These are phyloP conservation scores for Colletotrichum brevisporum DNA, from an alignment of 2,329 filamentous ascomycete species.

Conservation along the genomic window DNA sequence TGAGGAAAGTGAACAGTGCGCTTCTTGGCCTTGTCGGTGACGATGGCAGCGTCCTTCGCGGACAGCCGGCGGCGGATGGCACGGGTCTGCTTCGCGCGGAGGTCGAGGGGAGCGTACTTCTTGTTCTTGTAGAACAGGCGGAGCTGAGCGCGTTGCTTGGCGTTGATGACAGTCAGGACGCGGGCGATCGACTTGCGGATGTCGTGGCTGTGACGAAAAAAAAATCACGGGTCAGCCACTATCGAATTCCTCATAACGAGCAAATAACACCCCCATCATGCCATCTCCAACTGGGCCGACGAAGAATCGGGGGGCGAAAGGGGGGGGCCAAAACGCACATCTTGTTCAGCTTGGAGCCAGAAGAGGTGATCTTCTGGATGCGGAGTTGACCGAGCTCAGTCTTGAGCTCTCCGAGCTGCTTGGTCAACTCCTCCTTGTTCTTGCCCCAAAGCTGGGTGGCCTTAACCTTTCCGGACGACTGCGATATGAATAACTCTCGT, in stretches of 20 bases:
- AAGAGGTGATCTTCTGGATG: constrained; percentile 98
- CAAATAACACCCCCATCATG: neutral
- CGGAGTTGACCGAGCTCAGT: constrained; percentile 95
- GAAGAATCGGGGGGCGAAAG: neutral
- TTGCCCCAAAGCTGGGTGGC: constrained; percentile 97
- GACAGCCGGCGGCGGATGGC: constrained; percentile 96
- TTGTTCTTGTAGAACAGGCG: constrained; percentile 99
- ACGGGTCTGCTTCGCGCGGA: constrained; percentile 98
- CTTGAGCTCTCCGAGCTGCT: constrained; percentile 96
- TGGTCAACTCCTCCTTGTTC: constrained; percentile 98
- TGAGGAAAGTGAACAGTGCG: constrained; percentile 95
- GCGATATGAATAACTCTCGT: constrained; percentile 40
- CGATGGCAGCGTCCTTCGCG: constrained; percentile 87
- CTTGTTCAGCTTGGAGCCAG: constrained; percentile 95
- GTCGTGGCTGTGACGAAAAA: constrained; percentile 79
- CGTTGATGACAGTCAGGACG: constrained; percentile 99
- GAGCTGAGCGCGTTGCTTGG: constrained; percentile 98
- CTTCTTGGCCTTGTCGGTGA: constrained; percentile 98
- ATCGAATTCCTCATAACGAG: constrained; percentile 8
- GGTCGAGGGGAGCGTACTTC: constrained; percentile 99
- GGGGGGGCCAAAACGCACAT: constrained; percentile 75
- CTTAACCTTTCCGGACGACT: constrained; percentile 83
- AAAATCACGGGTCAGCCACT: constrained; percentile 34
- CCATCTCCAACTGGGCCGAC: neutral
- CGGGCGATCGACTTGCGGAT: constrained; percentile 99